Evolutionary conservation across 192 early-diverging fungal species (phyloP).

Genomic region (Gaertneriomyces sp.): DNA sequence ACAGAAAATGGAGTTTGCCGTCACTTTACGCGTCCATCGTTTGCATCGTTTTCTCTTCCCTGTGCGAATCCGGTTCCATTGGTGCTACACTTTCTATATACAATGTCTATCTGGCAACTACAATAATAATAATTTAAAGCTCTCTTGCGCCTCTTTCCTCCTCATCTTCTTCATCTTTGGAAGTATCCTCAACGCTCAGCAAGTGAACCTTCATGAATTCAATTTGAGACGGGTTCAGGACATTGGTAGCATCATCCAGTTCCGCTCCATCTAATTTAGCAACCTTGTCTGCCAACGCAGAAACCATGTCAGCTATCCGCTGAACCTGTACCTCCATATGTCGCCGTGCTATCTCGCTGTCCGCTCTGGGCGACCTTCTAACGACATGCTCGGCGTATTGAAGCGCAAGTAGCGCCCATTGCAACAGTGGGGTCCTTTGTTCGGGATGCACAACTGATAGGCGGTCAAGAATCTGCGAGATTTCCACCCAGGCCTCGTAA

Average conservation of each 20-base stretch:
- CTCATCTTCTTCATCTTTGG: neutral
- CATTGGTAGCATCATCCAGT: neutral
- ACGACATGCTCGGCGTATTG: neutral
- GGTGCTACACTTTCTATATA: neutral
- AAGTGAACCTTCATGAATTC: neutral
- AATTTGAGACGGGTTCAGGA: neutral
- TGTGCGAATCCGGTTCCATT: too few relatives aligned
- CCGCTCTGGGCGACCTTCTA: neutral
- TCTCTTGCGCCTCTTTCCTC: neutral
- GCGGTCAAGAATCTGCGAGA: neutral
- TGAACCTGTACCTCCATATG: neutral
- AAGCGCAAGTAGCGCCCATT: constrained; percentile 1
- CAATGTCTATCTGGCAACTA: neutral
- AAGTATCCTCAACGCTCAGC: neutral
- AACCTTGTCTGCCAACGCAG: neutral
- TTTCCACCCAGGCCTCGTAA: neutral
- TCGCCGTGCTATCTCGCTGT: neutral
- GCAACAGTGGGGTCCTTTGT: neutral
- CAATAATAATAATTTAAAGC: neutral
- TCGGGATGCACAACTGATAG: neutral
- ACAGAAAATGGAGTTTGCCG: too few relatives aligned
- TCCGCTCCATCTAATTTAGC: neutral
- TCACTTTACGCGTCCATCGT: too few relatives aligned
- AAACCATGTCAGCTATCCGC: too few relatives aligned
- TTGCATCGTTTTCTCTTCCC: too few relatives aligned